These are phyloP conservation scores for Hsuehochloa calcarea DNA, from an alignment of 176 grass and related monocot genomes.

Conservation along the genomic window DNA sequence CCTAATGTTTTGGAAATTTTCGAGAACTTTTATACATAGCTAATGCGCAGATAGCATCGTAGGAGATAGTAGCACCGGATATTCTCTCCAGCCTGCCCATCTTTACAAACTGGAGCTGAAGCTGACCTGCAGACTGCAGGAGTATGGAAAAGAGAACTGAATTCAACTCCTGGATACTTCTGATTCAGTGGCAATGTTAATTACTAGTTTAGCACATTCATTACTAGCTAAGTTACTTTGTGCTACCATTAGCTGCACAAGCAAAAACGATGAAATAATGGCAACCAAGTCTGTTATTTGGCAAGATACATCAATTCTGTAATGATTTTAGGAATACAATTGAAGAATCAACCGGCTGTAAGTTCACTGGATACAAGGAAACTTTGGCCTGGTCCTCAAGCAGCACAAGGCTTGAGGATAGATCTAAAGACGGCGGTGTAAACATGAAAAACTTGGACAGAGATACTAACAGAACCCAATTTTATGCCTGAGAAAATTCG, in stretches of 20 bases:
- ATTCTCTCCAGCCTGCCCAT: no score
- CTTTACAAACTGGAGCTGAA: not conserved
- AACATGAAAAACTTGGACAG: conserved; percentile 29
- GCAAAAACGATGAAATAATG: not conserved
- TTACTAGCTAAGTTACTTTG: not conserved
- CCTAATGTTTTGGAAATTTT: no score
- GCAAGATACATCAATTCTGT: conserved; percentile 26
- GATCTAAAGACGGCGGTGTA: conserved; percentile 34
- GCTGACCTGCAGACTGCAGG: not conserved
- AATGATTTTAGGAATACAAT: conserved; percentile 38
- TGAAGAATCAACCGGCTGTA: conserved; percentile 43
- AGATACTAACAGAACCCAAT: conserved; percentile 31
- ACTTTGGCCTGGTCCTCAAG: conserved; percentile 14
- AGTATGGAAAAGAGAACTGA: not conserved
- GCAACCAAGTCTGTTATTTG: not conserved
- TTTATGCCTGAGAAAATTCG: conserved; percentile 43
- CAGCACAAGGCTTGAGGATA: conserved; percentile 19
- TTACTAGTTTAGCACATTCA: not conserved
- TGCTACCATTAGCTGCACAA: not conserved
- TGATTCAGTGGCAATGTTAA: not conserved
- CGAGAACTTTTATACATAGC: no score
- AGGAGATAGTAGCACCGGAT: no score
- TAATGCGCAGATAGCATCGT: no score
- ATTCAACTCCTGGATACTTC: not conserved
- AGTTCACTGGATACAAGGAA: conserved; percentile 41